Evolutionary conservation across 345 rosid genomes (phyloP), one percentile per base, ranked within the genome.

Genomic region (Heritiera fomes): DNA sequence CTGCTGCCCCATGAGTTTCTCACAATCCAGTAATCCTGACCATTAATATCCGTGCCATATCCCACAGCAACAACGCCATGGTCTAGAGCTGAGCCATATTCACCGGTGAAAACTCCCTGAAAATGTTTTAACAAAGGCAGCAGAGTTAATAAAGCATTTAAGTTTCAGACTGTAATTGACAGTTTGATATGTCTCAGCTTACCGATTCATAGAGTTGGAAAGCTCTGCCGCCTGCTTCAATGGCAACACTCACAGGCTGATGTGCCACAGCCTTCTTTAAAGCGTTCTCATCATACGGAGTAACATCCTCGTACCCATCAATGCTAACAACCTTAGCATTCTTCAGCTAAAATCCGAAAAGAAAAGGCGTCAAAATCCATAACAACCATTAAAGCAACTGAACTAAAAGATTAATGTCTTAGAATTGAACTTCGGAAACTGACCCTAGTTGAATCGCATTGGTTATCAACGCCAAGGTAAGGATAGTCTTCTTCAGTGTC

Each of bases 191-290:
- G 52, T 47, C 14, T 75, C 61, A 1, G 30, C 83, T 84, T 86
- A 95, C 99, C 67, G 98, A 92, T 40, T 86, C 78, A 74, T 95
- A 95, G 60, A 90, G 88, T 75, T 95, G 98, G 80, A 94, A 92
- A 10, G 76, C 82, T 66, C 92, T 86, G 79, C 97, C 99, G 76
- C 94, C 81, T 0, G 94, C 99, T 89, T 95, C 99, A 75, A 95
- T 95, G 43, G 97, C 98, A 15, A 95, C 92, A 79, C 96, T 89
- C 5, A 95, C 91, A 8, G 98, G 99, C 82, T 95, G 97, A 77
- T 83, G 80, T 7, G 97, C 91, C 58, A 92, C 92, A 0, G 99
- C 99, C 82, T 79, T 91, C 77, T 87, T 84, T 81, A 94, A 78
- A 8, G 97, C 92, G 0, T 20, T 77, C 87, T 94, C 99, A 41